Percentiles rank a stretch among this genome's conserved stretches.
phyloP scores from a whole-genome alignment of 805 yeast genomes.

The Naumovozyma castellii region DNA sequence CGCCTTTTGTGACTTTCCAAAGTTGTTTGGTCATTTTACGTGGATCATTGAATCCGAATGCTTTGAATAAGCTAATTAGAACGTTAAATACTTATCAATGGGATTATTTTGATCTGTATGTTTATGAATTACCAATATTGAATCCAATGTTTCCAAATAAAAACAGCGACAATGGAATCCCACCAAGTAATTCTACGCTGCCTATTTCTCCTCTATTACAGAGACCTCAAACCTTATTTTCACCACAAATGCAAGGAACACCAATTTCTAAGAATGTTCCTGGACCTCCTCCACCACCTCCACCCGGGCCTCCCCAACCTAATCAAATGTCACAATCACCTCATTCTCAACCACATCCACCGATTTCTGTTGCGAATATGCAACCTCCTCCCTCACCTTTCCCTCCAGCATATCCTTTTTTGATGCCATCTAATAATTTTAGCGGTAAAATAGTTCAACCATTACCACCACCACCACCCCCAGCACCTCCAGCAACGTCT shows the following conservation, averaged over 20 bases:
- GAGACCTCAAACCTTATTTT: neutral
- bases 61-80: slow-evolving; percentile 19
- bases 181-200: neutral
- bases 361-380: neutral
- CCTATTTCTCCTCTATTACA: neutral
- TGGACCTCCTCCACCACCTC: neutral
- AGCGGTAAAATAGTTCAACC: neutral
- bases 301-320: neutral
- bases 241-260: neutral
- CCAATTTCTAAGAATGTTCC: too few species aligned
- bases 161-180: neutral
- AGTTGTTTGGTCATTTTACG: slow-evolving; percentile 24
- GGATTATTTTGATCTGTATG: slow-evolving; percentile 25
- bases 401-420: neutral
- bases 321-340: neutral
- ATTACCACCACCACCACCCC: too few species aligned
- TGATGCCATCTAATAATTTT: neutral
- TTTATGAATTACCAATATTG: slow-evolving; percentile 17
- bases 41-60: slow-evolving; percentile 10
- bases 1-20: slow-evolving; percentile 27
- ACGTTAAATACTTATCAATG: slow-evolving; percentile 26
- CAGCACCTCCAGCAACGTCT: too few species aligned
- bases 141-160: neutral
- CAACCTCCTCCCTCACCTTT: neutral
- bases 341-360: neutral